A percentile compares a stretch with the other conserved stretches of the same genome.
These are phyloP conservation scores for Fusarium redolens DNA, from an alignment of 2,329 filamentous ascomycete genomes.

Conservation along the genomic window DNA sequence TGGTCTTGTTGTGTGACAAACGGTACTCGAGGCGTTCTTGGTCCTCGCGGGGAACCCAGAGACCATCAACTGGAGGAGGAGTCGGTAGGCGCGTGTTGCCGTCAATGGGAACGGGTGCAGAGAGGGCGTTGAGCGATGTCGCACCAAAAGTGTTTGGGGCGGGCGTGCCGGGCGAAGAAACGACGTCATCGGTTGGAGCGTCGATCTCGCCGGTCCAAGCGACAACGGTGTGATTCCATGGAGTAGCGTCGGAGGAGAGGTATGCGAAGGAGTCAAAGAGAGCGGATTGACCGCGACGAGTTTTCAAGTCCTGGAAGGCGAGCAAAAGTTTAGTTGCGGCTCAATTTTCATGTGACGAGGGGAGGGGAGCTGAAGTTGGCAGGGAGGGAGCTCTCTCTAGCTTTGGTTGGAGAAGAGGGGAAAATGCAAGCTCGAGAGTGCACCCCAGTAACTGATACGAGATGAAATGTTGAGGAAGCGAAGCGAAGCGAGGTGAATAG, in stretches of 20 bases:
- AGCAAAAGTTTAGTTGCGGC: slow-evolving; percentile 19
- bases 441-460: slow-evolving; percentile 27
- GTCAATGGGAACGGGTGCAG: slow-evolving; percentile 82
- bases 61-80: slow-evolving; percentile 72
- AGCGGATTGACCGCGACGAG: slow-evolving; percentile 87
- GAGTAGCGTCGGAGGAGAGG: slow-evolving; percentile 83
- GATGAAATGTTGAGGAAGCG: slow-evolving; percentile 23
- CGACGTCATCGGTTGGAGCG: slow-evolving; percentile 54
- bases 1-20: slow-evolving; percentile 77
- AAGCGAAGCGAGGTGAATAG: slow-evolving; percentile 21
- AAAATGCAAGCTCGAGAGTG: slow-evolving; percentile 17
- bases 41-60: slow-evolving; percentile 77
- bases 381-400: slow-evolving; percentile 19
- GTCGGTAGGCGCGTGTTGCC: slow-evolving; percentile 64
- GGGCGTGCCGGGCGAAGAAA: slow-evolving; percentile 61
- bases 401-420: slow-evolving; percentile 38
- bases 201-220: slow-evolving; percentile 95
- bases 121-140: slow-evolving; percentile 75
- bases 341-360: slow-evolving; percentile 33
- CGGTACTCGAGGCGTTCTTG: slow-evolving; percentile 79
- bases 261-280: slow-evolving; percentile 92
- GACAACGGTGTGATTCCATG: slow-evolving; percentile 92
- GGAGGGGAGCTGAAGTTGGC: slow-evolving; percentile 23
- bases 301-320: slow-evolving; percentile 71
- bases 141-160: slow-evolving; percentile 59